Evolutionary conservation across 176 grass and related monocot genomes (phyloP), one percentile per base, ranked within the genome.

Genomic region (Saccharum officinarum): DNA sequence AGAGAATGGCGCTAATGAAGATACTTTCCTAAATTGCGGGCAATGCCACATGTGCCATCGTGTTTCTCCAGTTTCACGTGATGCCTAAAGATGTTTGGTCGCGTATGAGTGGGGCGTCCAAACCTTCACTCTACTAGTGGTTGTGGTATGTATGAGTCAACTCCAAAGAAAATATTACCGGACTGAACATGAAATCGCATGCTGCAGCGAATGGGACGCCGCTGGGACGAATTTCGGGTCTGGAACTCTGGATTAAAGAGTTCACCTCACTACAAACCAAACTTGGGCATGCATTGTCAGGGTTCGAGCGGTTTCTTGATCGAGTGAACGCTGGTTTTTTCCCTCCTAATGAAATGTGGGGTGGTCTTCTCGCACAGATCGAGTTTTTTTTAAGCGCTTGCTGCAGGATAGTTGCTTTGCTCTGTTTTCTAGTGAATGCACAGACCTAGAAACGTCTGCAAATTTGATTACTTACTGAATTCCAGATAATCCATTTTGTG

Each of bases 81-180:
- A 39, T 67, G 71, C 61, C 42, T 49, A 84, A 66, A 66, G 49
- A 60, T 75, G 22, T 62, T 83, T 84, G 42, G 66, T 76, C 8
- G 22, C 71, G 33, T 84, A 66, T 13, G 1, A 38, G 12, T 66
- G 12, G 59, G 41, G 16, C 14, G 42, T 75, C 13, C 28, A 40
- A 38, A 31, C 26, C 26, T 52, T 14, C 59, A 23, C 18, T 74
- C 2, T 34, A 8, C 1, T 36, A 3, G 71, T 62, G 25, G 17
- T 63, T 80, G 77, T 47, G 5, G 9, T 10, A 1, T 67, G 41
- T 17, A 26, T 31, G 18, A 6, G 59, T 75, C 82, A 50, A 26
- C 41, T 65, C 18, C 12, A 22, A 49, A 62, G 8, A 46, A 44
- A 74, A 73, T n/a, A 73, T 55, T 54, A 11, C 65, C 3, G 13